Evolutionary conservation across 495 filamentous ascomycete species (phyloP).

Genomic region (Penicillium taxi): DNA sequence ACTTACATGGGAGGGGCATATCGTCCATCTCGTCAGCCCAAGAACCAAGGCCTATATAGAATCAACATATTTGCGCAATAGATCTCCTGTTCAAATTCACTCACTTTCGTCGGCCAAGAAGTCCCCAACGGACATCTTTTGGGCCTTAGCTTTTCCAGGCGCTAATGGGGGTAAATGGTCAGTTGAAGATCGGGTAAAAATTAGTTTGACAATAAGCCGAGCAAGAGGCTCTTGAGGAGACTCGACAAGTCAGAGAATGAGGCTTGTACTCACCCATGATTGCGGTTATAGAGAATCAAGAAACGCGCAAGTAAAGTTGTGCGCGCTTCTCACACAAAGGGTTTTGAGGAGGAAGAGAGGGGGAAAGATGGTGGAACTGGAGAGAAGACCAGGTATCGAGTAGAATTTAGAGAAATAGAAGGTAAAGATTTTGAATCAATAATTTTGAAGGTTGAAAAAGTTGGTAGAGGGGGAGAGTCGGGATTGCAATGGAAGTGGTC

Average conservation of each 20-base stretch:
- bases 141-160: slow-evolving; percentile 74
- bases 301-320: slow-evolving; percentile 42
- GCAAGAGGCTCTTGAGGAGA: background rate
- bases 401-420: no score
- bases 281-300: slow-evolving; percentile 48
- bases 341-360: slow-evolving; percentile 10
- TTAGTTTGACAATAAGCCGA: no score
- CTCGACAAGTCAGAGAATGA: background rate
- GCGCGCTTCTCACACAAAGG: slow-evolving; percentile 36
- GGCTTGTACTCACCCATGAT: slow-evolving; percentile 71
- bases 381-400: slow-evolving; percentile 11
- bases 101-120: slow-evolving; percentile 85
- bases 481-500: slow-evolving; percentile 23
- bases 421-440: no score
- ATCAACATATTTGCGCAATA: no score
- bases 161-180: slow-evolving; percentile 42
- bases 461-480: slow-evolving; percentile 33
- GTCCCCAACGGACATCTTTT: slow-evolving; percentile 89
- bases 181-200: no score
- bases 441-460: no score
- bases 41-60: slow-evolving; percentile 72
- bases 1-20: slow-evolving; percentile 62
- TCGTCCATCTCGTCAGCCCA: slow-evolving; percentile 99
- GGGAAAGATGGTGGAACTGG: slow-evolving; percentile 15
- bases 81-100: no score